Evolutionary conservation across 177 flowering plant species (phyloP).

Genomic region (Tripterygium wilfordii): DNA sequence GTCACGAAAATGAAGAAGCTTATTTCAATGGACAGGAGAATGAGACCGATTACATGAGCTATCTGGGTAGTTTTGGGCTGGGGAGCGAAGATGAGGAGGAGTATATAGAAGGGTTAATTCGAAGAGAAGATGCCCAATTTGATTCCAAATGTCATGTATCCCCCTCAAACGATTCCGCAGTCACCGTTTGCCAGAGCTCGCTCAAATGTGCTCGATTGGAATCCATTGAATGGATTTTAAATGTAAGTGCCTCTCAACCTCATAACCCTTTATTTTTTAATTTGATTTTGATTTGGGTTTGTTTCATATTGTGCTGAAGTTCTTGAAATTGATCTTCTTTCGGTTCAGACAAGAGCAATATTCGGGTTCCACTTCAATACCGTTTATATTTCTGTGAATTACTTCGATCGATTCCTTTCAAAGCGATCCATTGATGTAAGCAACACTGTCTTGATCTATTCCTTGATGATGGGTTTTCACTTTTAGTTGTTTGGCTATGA

Average conservation of each 20-base stretch:
- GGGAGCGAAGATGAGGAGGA: constrained; percentile 34
- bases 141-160: constrained; percentile 5
- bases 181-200: constrained; percentile 22
- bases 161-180: constrained; percentile 5
- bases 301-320: too few relatives aligned
- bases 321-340: neutral
- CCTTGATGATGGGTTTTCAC: too few relatives aligned
- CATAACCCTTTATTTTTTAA: neutral
- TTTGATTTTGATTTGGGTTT: neutral
- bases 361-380: constrained; percentile 34
- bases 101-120: constrained; percentile 37
- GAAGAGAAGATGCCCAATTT: constrained; percentile 29
- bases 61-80: constrained; percentile 3
- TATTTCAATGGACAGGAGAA: constrained; percentile 18
- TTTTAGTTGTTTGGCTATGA: neutral
- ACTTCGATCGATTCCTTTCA: constrained; percentile 37
- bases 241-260: constrained; percentile 46
- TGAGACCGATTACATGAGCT: constrained; percentile 1
- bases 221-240: constrained; percentile 57
- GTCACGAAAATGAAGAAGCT: constrained; percentile 35
- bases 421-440: constrained; percentile 36
- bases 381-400: constrained; percentile 31
- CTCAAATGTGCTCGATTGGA: constrained; percentile 46
- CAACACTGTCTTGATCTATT: too few relatives aligned
- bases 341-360: constrained; percentile 16